Conservation (phyloP, 163 green algal species). For the Chlorella variabilis region DNA sequence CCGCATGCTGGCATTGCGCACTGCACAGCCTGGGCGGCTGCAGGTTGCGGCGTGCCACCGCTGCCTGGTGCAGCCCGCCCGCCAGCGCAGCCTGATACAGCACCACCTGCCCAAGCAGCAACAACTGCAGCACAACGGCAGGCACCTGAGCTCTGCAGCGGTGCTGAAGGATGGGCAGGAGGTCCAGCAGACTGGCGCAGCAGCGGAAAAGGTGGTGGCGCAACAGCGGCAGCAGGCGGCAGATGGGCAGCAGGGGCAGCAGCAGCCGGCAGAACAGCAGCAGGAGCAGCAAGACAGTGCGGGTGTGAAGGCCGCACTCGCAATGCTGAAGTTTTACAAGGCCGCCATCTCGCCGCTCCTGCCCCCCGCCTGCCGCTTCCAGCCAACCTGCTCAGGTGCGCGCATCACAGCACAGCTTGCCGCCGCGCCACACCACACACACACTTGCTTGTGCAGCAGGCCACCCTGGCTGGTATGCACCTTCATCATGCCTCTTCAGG, state of each 20-base stretch:
- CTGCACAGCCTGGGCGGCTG: neutral
- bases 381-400: constrained; percentile 74
- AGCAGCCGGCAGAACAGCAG: neutral
- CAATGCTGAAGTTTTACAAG: constrained; percentile 74
- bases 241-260: neutral
- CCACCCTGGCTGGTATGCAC: too few species aligned
- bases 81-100: neutral
- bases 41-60: constrained; percentile 9
- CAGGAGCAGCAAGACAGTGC: constrained; percentile 1
- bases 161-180: neutral
- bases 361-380: constrained; percentile 77
- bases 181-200: neutral
- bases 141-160: neutral
- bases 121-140: neutral
- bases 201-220: neutral
- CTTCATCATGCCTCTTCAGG: too few species aligned
- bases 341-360: constrained; percentile 80
- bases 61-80: constrained; percentile 1
- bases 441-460: too few species aligned
- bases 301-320: constrained; percentile 59
- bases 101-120: too few species aligned
- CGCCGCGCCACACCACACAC: too few species aligned
- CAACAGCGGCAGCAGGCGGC: neutral
- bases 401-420: neutral
- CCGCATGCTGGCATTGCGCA: neutral